phyloP scores from a whole-genome alignment of 768 basidiomycete genomes.

The Leccinum broughii region DNA sequence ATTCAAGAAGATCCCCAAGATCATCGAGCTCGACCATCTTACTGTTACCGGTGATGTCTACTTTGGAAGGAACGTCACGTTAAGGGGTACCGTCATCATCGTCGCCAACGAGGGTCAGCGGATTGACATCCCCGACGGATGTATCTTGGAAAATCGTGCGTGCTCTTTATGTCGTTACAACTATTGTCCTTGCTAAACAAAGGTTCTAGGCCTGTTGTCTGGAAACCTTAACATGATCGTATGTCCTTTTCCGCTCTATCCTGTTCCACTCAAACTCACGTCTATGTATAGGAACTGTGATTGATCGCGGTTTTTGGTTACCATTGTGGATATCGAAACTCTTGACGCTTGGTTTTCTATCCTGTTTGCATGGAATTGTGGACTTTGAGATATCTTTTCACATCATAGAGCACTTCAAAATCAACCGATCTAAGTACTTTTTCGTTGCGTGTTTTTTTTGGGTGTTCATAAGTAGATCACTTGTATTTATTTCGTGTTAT shows the following conservation, averaged over 20 bases:
- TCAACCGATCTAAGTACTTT: constrained; percentile 1
- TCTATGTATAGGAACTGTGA: constrained; percentile 33
- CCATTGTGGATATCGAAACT: constrained; percentile 6
- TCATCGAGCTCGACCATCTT: constrained; percentile 73
- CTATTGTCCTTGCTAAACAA: constrained; percentile 15
- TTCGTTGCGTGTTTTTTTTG: constrained; percentile 3
- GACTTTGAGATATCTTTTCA: constrained; percentile 16
- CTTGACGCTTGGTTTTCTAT: constrained; percentile 9
- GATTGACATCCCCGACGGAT: constrained; percentile 76
- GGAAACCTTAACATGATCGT: constrained; percentile 78
- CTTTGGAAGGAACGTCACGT: constrained; percentile 64
- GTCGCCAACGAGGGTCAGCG: constrained; percentile 77
- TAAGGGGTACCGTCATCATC: constrained; percentile 69
- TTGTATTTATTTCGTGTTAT: neutral
- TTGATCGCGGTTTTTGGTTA: constrained; percentile 4
- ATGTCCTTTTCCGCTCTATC: constrained; percentile 23
- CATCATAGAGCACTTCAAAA: constrained; percentile 16
- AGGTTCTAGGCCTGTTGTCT: constrained; percentile 55
- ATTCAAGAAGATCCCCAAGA: constrained; percentile 74
- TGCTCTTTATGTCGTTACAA: neutral
- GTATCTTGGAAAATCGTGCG: constrained; percentile 67
- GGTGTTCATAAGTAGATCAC: constrained; percentile 3
- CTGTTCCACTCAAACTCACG: neutral
- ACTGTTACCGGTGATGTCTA: constrained; percentile 70
- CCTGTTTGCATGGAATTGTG: constrained; percentile 19